These are phyloP conservation scores for Cymodocea nodosa DNA, from an alignment of 116 monocot species.

Conservation along the genomic window DNA sequence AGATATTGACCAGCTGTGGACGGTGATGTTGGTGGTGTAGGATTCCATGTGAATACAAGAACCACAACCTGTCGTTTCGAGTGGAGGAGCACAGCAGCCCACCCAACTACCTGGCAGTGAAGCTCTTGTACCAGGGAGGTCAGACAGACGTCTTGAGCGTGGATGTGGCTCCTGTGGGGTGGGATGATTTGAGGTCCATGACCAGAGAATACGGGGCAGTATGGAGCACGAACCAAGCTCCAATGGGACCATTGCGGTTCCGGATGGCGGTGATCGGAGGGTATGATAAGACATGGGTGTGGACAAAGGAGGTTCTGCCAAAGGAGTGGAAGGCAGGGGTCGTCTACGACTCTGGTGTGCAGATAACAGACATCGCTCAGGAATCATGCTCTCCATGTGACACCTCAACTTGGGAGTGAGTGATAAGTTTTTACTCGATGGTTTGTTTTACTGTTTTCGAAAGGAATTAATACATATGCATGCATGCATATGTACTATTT, in stretches of 20 bases:
- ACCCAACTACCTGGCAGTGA: constrained; percentile 23
- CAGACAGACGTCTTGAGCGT: constrained; percentile 39
- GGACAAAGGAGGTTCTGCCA: constrained; percentile 35
- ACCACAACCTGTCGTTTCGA: constrained; percentile 23
- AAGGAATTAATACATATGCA: too few relatives aligned
- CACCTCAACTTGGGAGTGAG: constrained; percentile 4
- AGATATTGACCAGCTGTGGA: too few relatives aligned
- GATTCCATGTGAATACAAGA: constrained; percentile 37
- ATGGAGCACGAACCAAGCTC: constrained; percentile 24
- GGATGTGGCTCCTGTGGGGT: constrained; percentile 30
- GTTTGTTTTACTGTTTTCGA: too few relatives aligned
- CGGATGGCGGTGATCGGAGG: constrained; percentile 43
- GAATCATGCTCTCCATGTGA: constrained; percentile 39
- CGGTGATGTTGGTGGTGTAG: constrained; percentile 7
- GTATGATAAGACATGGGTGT: constrained; percentile 41
- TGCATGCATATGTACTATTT: too few relatives aligned
- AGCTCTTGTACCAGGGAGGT: constrained; percentile 51
- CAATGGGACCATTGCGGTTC: constrained; percentile 35
- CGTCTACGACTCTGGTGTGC: constrained; percentile 41
- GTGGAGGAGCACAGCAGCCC: constrained; percentile 31
- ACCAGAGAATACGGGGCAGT: constrained; percentile 22
- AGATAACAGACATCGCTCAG: constrained; percentile 35
- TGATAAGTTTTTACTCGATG: background rate
- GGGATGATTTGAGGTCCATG: constrained; percentile 28
- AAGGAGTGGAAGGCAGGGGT: constrained; percentile 24